These are phyloP conservation scores for Magnusiomyces fungicola DNA, from an alignment of 1,139 yeast species.

Conservation along the genomic window DNA sequence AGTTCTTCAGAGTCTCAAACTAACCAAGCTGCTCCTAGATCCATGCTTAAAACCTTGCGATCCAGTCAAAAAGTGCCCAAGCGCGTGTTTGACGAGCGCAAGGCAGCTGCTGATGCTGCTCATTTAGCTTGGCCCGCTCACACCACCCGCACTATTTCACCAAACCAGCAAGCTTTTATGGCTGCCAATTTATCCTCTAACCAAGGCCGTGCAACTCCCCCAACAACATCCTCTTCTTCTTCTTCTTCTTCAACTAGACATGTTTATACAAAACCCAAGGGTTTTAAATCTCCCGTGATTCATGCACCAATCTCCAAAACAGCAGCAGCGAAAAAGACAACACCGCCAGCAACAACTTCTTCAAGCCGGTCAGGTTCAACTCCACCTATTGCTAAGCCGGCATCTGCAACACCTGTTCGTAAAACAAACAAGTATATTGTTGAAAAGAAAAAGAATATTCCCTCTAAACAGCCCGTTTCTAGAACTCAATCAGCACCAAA, in stretches of 20 bases:
- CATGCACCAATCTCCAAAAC: conserved; percentile 7
- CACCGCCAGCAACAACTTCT: conserved; percentile 1
- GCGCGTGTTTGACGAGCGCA: conserved; percentile 1
- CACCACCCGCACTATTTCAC: neutral
- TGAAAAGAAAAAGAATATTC: conserved; percentile 1
- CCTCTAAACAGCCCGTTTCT: too few species aligned
- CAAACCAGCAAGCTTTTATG: conserved; percentile 2
- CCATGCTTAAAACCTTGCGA: conserved; percentile 3
- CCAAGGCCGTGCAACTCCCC: neutral
- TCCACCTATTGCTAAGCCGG: neutral
- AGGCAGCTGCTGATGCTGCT: conserved; percentile 7
- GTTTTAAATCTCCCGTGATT: neutral
- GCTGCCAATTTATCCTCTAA: conserved; percentile 2
- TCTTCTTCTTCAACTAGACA: neutral
- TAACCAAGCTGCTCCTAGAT: neutral
- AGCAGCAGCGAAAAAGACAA: neutral
- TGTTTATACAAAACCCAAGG: neutral
- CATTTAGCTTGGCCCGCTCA: conserved; percentile 2
- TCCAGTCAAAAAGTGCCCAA: neutral
- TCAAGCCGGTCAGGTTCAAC: neutral
- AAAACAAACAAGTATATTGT: neutral
- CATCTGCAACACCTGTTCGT: neutral
- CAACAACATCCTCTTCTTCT: neutral
- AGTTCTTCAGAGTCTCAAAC: neutral
- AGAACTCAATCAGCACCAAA: too few species aligned